Percentiles rank a stretch among this genome's conserved stretches.
Evolutionary conservation across 1,139 yeast genomes (phyloP).

Genomic region (Spathaspora sp.): DNA sequence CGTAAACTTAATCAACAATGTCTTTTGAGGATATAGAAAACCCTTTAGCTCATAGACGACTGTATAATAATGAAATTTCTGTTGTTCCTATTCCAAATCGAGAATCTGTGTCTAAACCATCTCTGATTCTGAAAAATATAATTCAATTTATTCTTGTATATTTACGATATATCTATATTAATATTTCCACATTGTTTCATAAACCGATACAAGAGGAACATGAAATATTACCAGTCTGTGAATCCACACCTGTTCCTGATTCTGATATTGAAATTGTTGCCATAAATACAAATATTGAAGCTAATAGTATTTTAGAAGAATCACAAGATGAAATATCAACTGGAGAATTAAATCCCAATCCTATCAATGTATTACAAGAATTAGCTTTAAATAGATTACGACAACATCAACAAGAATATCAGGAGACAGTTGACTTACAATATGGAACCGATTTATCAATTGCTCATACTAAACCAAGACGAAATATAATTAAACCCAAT

Average conservation of each 20-base stretch:
- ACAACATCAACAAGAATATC: not conserved
- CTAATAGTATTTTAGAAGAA: slow-evolving; percentile 12
- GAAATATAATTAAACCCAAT: not conserved
- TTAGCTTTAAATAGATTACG: slow-evolving; percentile 5
- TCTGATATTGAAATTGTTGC: slow-evolving; percentile 13
- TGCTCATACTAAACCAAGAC: slow-evolving; percentile 6
- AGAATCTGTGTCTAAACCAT: too few relatives aligned
- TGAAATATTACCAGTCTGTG: not conserved
- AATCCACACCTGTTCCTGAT: not conserved
- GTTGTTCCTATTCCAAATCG: not conserved
- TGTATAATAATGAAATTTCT: slow-evolving; percentile 1
- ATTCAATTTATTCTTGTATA: slow-evolving; percentile 1
- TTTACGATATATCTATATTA: not conserved
- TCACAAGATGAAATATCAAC: slow-evolving; percentile 6
- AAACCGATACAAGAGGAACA: not conserved
- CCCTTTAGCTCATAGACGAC: slow-evolving; percentile 2
- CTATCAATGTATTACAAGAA: slow-evolving; percentile 4
- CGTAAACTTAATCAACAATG: not conserved
- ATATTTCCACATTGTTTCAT: not conserved
- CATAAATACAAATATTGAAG: slow-evolving; percentile 11
- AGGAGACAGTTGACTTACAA: slow-evolving; percentile 4
- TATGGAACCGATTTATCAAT: slow-evolving; percentile 16
- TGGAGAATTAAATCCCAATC: not conserved
- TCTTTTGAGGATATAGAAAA: slow-evolving; percentile 2
- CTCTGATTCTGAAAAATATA: not conserved